Base-by-base conservation (phyloP, 2,329 filamentous ascomycete genomes). In the Cryphonectria naterciae region DNA sequence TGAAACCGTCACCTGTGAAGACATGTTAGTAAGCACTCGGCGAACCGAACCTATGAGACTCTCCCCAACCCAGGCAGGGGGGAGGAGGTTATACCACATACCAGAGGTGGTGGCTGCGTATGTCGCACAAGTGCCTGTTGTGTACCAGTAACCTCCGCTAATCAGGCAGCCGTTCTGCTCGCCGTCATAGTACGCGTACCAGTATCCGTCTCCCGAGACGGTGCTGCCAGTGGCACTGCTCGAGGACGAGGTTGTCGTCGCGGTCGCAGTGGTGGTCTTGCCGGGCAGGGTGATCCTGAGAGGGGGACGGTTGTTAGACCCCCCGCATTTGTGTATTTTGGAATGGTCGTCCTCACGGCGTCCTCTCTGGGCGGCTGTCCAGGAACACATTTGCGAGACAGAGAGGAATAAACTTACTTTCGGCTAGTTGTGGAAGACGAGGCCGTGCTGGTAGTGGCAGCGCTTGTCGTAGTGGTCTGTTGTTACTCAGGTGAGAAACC, bases 121-220 rank as follows among this genome's bases (percentile, higher is more conserved):
- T 0, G 87, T 91, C 0, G 91, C 91, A 76, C 91, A 93, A 0
- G 90, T 91, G 2, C 91, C 90, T 1, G 83, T 85, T 0, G 85
- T 85, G 76, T 91, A 93, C 91, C 91, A 93, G 0, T 86, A 88
- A 0, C 91, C 91, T 13, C 80, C 83, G 69, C 86, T 86, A 77
- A 93, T 93, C 70, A 93, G 84, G 75, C 90, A 93, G n/a, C 91
- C 91, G 10, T 83, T 84, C 64, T 81, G 77, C n/a, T 76, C 77
- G 4, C 86, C 85, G 25, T 80, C 78, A 4, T 83, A 81, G 37
- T 84, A 76, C 3, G 91, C 89, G 68, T 89, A 85, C 56, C 93
- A 78, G 74, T 85, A 87, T 0, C 91, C 91, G 43, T 81, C 85
- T 1, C 90, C 90, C n/a, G 82, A 78, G 67, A 82, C 81, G 0